Evolutionary conservation across 306 rosid species (phyloP), one percentile per base, ranked within the genome.

Genomic region (Prunus padus): DNA sequence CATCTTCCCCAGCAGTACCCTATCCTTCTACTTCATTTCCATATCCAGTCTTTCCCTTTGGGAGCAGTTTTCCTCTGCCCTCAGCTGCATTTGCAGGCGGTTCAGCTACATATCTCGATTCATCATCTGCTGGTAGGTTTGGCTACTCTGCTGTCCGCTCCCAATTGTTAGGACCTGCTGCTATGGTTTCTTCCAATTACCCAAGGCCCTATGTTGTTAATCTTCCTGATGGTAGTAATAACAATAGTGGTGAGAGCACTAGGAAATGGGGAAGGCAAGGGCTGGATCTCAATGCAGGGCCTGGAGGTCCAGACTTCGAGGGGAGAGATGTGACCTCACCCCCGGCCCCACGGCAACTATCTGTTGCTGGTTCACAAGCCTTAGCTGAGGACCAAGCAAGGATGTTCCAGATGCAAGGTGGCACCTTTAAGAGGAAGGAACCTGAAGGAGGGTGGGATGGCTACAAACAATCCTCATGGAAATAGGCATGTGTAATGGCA

Each of bases 231-330:
- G 85, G 85, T 80, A 77, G 84, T 82, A 86, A 77, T 80, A 82
- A 76, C 72, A 77, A 72, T 79, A 80, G 81, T 77, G 72, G 83
- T 49, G 93, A 88, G 82, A 69, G 71, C 76, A 79, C 82, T 79
- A 80, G 86, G 75, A 89, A 80, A 60, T 80, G 92, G 97, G 83
- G 85, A 76, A 88, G 88, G 30, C 97, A 89, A 68, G 88, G 89
- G 37, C 77, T 91, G 69, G 94, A 91, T 71, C 92, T 91, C 60
- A 89, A 91, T 76, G 86, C 92, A 3, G 97, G 97, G 51, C 97
- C 97, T 71, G 89, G 91, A 56, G 82, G 79, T 76, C 81, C 82
- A 60, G 92, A 89, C 12, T 11, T 79, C 14, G 97, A 87, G 56
- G 88, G 91, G 75, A 89, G 90, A 83, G 94, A 89, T 72, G 92